phyloP scores from a whole-genome alignment of 345 rosid species.

The Gossypium arboreum region DNA sequence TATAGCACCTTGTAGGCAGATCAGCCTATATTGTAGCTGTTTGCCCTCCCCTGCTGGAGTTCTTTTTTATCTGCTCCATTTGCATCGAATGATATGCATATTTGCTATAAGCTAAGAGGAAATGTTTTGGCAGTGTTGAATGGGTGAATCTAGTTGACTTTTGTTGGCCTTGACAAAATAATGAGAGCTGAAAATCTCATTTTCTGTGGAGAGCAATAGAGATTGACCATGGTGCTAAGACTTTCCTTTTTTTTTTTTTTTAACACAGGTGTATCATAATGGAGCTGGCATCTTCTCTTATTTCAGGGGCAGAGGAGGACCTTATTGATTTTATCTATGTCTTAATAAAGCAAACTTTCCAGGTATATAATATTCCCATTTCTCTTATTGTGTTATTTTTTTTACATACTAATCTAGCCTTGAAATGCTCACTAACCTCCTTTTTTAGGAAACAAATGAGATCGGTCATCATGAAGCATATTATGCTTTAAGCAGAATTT shows the following conservation, averaged over 20 bases:
- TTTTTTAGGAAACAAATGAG: constrained; percentile 47
- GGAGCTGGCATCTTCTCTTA: constrained; percentile 70
- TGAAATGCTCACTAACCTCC: constrained; percentile 17
- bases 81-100: not conserved
- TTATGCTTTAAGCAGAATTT: constrained; percentile 55
- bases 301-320: constrained; percentile 68
- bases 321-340: constrained; percentile 61
- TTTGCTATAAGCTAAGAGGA: not conserved
- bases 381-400: not conserved
- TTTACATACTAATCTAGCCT: not conserved
- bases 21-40: not conserved
- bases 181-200: not conserved
- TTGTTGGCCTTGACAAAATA: not conserved
- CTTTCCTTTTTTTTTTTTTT: not conserved
- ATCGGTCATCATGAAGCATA: constrained; percentile 65
- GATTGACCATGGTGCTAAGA: not conserved
- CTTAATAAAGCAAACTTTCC: constrained; percentile 52
- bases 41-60: not conserved
- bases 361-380: constrained; percentile 34
- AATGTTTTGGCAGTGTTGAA: not conserved
- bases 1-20: not conserved
- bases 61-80: not conserved
- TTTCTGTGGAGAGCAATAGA: not conserved
- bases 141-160: constrained; percentile 2
- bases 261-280: constrained; percentile 43